A percentile compares a stretch with the other conserved stretches of the same genome.
These are phyloP conservation scores for Saccharum spontaneum DNA, from an alignment of 176 grass and related monocot species.

Conservation along the genomic window DNA sequence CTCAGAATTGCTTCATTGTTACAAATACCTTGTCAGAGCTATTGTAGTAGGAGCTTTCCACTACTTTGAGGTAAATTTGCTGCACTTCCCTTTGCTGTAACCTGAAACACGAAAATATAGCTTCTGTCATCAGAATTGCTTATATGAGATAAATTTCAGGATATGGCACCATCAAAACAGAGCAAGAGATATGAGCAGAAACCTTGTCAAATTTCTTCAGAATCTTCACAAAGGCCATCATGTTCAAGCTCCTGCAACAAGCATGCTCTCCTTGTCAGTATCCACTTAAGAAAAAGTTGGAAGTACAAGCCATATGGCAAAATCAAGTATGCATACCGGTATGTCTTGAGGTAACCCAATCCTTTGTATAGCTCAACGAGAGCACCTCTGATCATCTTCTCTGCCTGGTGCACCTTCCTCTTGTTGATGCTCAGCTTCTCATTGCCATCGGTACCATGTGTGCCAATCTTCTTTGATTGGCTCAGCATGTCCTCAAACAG, in stretches of 20 bases:
- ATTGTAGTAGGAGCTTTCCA: slow-evolving; percentile 97
- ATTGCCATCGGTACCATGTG: slow-evolving; percentile 17
- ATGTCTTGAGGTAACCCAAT: slow-evolving; percentile 76
- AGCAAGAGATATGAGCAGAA: slow-evolving; percentile 9
- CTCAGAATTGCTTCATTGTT: neutral
- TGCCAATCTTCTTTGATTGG: slow-evolving; percentile 48
- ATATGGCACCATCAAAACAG: neutral
- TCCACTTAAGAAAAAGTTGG: neutral
- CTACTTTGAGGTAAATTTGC: slow-evolving; percentile 81
- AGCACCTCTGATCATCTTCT: slow-evolving; percentile 97
- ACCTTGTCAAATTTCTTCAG: slow-evolving; percentile 99
- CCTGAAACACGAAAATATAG: slow-evolving; percentile 47
- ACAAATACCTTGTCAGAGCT: slow-evolving; percentile 80
- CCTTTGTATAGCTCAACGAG: slow-evolving; percentile 91
- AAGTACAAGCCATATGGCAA: neutral
- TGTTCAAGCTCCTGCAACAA: slow-evolving; percentile 83
- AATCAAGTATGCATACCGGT: slow-evolving; percentile 50
- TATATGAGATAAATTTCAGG: slow-evolving; percentile 29
- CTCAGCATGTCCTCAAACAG: slow-evolving; percentile 72
- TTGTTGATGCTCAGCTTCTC: slow-evolving; percentile 88
- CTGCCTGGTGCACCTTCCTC: slow-evolving; percentile 82
- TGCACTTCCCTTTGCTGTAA: slow-evolving; percentile 76
- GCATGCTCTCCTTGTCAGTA: slow-evolving; percentile 16
- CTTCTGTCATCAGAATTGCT: slow-evolving; percentile 18
- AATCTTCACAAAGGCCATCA: slow-evolving; percentile 96